Conservation (phyloP, 768 basidiomycete species). For the Trametopsis cervina region DNA sequence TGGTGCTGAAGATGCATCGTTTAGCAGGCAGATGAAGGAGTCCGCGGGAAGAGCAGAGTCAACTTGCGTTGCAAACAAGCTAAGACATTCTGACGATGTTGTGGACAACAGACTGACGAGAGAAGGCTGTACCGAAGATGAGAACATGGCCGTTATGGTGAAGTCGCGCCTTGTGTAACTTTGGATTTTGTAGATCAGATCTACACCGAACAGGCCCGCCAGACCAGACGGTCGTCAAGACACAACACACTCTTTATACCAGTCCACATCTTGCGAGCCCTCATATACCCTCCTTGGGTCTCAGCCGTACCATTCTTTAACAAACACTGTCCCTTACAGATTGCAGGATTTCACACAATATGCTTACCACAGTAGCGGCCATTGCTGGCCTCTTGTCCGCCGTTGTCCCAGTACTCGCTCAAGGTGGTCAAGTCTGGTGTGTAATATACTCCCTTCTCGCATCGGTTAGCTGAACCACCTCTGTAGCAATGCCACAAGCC, state of each 20-base stretch:
- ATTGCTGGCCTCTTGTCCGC: neutral
- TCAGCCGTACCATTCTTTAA: neutral
- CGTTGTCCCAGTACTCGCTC: slow-evolving; percentile 13
- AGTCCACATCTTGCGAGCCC: neutral
- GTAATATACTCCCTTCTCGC: slow-evolving; percentile 3
- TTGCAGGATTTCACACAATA: neutral
- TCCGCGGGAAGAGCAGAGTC: slow-evolving; percentile 51
- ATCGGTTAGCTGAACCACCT: neutral
- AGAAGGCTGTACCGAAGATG: slow-evolving; percentile 50
- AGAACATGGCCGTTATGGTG: slow-evolving; percentile 40
- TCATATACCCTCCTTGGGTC: neutral
- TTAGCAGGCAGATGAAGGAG: slow-evolving; percentile 58
- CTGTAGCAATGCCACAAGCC: slow-evolving; percentile 30
- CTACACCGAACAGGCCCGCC: neutral
- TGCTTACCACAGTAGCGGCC: neutral
- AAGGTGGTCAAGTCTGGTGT: slow-evolving; percentile 18
- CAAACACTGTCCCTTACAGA: slow-evolving; percentile 2
- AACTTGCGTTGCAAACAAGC: slow-evolving; percentile 40
- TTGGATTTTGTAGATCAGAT: neutral
- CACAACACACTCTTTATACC: neutral
- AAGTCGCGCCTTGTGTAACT: neutral
- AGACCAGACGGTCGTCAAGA: neutral
- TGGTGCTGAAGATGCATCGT: slow-evolving; percentile 48
- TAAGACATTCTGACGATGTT: slow-evolving; percentile 54
- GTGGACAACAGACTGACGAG: slow-evolving; percentile 73